Conservation (phyloP, 371 early-diverging fungal genomes). For the Actinomucor elegans region DNA sequence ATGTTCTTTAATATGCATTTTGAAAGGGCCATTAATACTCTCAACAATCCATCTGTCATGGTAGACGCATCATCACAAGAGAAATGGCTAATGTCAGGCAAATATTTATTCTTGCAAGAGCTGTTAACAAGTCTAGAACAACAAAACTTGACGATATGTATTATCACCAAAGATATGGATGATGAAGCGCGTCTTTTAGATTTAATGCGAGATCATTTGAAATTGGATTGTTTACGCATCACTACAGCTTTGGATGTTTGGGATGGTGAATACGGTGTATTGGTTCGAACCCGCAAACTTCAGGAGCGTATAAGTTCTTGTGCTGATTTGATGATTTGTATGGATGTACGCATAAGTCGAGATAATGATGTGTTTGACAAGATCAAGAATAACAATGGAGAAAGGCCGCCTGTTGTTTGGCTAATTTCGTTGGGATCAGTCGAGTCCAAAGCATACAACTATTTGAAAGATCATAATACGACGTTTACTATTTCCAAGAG, state of each 20-base stretch:
- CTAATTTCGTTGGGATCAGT: slow-evolving; percentile 12
- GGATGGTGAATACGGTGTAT: slow-evolving; percentile 18
- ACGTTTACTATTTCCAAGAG: neutral
- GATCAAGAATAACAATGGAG: no score
- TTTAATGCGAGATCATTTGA: neutral
- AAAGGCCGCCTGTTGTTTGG: slow-evolving; percentile 6
- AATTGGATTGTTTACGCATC: slow-evolving; percentile 7
- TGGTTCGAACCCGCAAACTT: neutral
- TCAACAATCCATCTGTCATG: neutral
- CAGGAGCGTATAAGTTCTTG: no score
- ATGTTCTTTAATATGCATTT: neutral
- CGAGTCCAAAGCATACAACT: slow-evolving; percentile 3
- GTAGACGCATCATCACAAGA: neutral
- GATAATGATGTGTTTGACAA: neutral
- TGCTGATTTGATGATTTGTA: slow-evolving; percentile 6
- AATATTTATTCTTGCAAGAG: slow-evolving; percentile 2
- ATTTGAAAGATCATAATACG: neutral
- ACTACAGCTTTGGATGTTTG: slow-evolving; percentile 1
- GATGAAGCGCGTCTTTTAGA: slow-evolving; percentile 6
- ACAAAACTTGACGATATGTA: neutral
- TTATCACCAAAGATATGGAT: neutral
- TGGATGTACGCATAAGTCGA: neutral
- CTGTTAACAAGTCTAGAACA: neutral
- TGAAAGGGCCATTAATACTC: neutral
- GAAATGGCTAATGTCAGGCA: slow-evolving; percentile 7